A percentile compares a stretch with the other conserved stretches of the same genome.
phyloP scores from a whole-genome alignment of 305 asterid genomes.

The Plantago rigida region DNA sequence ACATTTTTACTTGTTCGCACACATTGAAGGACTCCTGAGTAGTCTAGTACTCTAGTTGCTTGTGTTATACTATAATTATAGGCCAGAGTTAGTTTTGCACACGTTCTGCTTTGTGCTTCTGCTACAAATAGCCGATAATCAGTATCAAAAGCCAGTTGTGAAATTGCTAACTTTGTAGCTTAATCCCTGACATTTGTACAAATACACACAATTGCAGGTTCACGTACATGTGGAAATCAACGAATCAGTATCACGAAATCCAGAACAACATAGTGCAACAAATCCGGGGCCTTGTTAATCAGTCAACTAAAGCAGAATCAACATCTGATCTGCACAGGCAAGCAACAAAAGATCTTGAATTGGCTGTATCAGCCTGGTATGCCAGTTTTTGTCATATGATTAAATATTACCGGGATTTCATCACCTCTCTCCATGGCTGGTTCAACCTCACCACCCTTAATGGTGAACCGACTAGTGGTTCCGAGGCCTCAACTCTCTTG shows the following conservation, averaged over 20 bases:
- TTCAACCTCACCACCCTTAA: constrained; percentile 65
- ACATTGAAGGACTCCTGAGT: neutral
- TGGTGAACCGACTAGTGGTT: constrained; percentile 31
- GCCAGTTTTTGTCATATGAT: constrained; percentile 68
- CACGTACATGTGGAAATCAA: constrained; percentile 99
- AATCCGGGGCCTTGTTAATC: constrained; percentile 78
- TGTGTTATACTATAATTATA: neutral
- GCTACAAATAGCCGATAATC: neutral
- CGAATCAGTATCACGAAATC: constrained; percentile 74
- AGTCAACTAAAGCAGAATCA: constrained; percentile 46
- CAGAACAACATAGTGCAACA: constrained; percentile 88
- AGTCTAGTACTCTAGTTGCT: neutral
- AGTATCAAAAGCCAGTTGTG: no score
- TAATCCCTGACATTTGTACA: constrained; percentile 6
- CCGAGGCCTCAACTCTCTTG: constrained; percentile 50
- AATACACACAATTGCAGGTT: constrained; percentile 44
- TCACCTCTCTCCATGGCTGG: constrained; percentile 77
- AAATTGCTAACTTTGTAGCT: no score
- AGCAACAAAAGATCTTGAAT: constrained; percentile 86
- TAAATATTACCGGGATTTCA: constrained; percentile 66
- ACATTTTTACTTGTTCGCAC: neutral
- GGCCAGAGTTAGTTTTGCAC: no score
- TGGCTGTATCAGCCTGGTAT: constrained; percentile 83
- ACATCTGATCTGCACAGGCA: constrained; percentile 85
- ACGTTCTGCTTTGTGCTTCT: neutral